These are phyloP conservation scores for Spergularia marina DNA, from an alignment of 148 eudicot genomes.

Conservation along the genomic window DNA sequence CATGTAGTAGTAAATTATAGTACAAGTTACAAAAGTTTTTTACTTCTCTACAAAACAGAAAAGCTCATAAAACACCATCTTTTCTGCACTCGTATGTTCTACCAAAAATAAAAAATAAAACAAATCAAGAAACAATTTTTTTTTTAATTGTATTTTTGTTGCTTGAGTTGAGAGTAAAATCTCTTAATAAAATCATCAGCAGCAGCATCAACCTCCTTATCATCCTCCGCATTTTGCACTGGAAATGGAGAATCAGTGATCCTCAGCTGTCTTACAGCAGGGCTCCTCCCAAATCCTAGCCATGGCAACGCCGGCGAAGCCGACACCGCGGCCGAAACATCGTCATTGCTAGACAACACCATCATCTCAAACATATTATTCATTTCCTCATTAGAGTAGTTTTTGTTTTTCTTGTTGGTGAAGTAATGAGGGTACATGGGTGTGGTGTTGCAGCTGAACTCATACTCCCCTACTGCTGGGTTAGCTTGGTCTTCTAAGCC, in stretches of 20 bases:
- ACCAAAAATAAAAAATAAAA: too few relatives aligned
- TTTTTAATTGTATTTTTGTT: conserved; percentile 24
- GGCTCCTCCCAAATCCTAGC: conserved; percentile 39
- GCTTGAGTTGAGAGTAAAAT: conserved; percentile 53
- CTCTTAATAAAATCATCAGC: conserved; percentile 65
- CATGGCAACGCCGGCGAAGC: conserved; percentile 45
- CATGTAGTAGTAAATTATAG: too few relatives aligned
- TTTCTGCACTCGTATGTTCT: too few relatives aligned
- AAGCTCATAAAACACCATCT: too few relatives aligned
- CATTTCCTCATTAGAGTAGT: not conserved
- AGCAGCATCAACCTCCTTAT: conserved; percentile 47
- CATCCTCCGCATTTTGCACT: conserved; percentile 31
- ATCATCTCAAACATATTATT: conserved; percentile 39
- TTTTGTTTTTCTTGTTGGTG: conserved; percentile 18
- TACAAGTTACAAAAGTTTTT: too few relatives aligned
- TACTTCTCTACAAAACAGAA: too few relatives aligned
- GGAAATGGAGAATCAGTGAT: conserved; percentile 73
- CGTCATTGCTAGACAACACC: conserved; percentile 17
- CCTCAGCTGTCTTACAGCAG: conserved; percentile 58
- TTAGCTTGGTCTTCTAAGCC: not conserved
- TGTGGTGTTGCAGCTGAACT: conserved; percentile 77
- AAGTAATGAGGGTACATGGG: conserved; percentile 37
- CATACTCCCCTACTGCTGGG: conserved; percentile 48
- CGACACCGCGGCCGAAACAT: conserved; percentile 20
- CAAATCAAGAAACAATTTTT: too few relatives aligned